Base-by-base conservation (phyloP, 2,329 filamentous ascomycete genomes). In the Trichocomaceae sp. region DNA sequence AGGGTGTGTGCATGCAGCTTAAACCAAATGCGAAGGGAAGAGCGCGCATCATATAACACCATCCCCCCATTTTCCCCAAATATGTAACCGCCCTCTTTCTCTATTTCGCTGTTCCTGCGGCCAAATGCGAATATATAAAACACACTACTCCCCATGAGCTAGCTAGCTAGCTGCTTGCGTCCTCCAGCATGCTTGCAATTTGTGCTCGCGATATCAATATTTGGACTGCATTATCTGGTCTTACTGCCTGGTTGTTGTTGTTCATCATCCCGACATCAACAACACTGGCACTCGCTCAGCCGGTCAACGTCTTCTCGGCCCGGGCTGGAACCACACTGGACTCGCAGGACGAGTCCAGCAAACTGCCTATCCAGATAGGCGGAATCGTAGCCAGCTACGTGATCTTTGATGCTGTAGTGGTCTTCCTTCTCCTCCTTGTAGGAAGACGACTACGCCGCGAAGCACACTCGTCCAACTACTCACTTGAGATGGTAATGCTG, bases 351-450 rank as follows among this genome's bases (percentile, higher is more conserved):
- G 83, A 45, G 83, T 83, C 41, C 76, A 77, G 54, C 72, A 41
- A 54, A 39, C 81, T 96, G 20, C 89, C 90, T 17, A 85, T 83
- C 57, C 86, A 96, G 71, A 85, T 96, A 62, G 86, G 87, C 60
- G 89, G 85, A 61, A 87, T 97, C 57, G 80, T 92, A 57, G 90
- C 85, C 58, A 85, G 88, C 57, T 96, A 96, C 82, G 79, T 91
- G 56, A 70, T 89, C 58, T 88, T 84, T 35, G 79, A 95, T 66
- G 78, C 90, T 64, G 71, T 93, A 63, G 83, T 93, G 63, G 85
- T 88, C 63, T 76, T 83, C 33, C 74, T 82, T 47, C 75, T 90
- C 7, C 75, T 90, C 42, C 69, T 81, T 20, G 77, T 90, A 69
- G 69, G 83, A 69, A 68, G 81, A 77, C 69, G 80, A 77, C 65